Base-by-base conservation (phyloP, 495 filamentous ascomycete species). In the Friedmanniomyces endolithicus region DNA sequence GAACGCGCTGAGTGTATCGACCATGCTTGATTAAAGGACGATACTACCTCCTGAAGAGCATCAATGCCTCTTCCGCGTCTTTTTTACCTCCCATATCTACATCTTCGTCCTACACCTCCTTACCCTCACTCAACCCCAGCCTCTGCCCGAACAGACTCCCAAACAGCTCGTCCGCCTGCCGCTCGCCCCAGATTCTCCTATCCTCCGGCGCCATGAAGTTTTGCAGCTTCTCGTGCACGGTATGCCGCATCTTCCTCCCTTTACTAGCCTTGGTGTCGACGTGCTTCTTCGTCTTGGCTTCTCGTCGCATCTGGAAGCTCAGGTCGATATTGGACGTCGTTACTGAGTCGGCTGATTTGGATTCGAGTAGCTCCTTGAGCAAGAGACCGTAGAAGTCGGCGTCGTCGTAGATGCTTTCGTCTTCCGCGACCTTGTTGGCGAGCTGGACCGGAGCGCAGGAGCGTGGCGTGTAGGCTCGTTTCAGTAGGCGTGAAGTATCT, bases 141-240 rank as follows among this genome's bases (percentile, higher is more conserved):
- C 82, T 87, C 64, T 84, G 81, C 16, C 92, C 94, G 52, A 98
- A 81, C 64, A 98, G 69, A 31, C 87, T 85, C 29, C 83, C 83
- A 71, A 98, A 96, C 64, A 98, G 82, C 63, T 94, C 79, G 64
- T 88, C 86, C 50, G 87, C 79, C 37, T 88, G 86, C 50, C 79
- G 75, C 50, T 79, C 75, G 48, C 86, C 84, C 90, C 90, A 95
- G 12, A 58, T 65, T 2, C 82, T 76, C 27, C 85, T 72, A 65
- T 94, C 86, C 66, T 94, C 86, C 0, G 90, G 85, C 27, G 88
- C 90, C 90, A 96, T 95, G 65, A 97, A 97, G 71, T 96, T 96
- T 73, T 92, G 86, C 58, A 98, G 68, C 69, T 95, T 97, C 72
- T 97, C 89, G 63, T 97, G 90, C 17, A 97, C 88, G 45, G 84